phyloP scores from a whole-genome alignment of 1,284 basidiomycete genomes.

The Pascua guehoae region DNA sequence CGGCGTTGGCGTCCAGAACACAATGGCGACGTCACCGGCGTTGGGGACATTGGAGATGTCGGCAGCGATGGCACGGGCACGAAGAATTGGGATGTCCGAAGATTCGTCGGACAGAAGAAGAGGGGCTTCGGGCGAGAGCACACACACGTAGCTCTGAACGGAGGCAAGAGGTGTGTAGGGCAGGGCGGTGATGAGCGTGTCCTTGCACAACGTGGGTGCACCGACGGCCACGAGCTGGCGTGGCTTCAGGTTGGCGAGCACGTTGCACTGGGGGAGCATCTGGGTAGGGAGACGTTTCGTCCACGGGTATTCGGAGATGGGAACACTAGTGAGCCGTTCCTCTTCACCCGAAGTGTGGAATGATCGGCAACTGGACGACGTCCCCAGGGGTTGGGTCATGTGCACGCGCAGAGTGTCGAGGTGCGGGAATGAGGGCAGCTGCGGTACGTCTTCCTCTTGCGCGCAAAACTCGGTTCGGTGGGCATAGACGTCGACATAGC shows the following conservation, averaged over 20 bases:
- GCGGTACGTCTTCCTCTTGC: not conserved
- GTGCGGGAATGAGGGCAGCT: not conserved
- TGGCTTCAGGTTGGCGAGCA: not conserved
- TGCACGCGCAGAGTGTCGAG: conserved; percentile 3
- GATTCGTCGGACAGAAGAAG: not conserved
- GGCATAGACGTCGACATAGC: not conserved
- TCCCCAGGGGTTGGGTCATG: not conserved
- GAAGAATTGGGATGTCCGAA: not conserved
- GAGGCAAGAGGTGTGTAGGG: conserved; percentile 2
- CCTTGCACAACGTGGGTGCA: not conserved
- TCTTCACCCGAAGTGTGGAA: conserved; percentile 1
- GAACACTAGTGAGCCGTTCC: too few species aligned
- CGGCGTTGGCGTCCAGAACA: conserved; percentile 1
- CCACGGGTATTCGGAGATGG: too few species aligned
- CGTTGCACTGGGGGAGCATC: conserved; percentile 1
- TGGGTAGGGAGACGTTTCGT: not conserved
- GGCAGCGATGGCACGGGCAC: not conserved
- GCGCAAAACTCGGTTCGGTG: conserved; percentile 2
- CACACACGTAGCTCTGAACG: conserved; percentile 2
- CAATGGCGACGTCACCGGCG: not conserved
- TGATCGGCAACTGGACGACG: not conserved
- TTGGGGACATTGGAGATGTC: conserved; percentile 2
- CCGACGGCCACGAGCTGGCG: conserved; percentile 3
- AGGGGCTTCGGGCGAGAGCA: not conserved
- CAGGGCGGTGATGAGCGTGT: not conserved